These are phyloP conservation scores for Macadamia integrifolia DNA, from an alignment of 164 flowering plant genomes.

Conservation along the genomic window DNA sequence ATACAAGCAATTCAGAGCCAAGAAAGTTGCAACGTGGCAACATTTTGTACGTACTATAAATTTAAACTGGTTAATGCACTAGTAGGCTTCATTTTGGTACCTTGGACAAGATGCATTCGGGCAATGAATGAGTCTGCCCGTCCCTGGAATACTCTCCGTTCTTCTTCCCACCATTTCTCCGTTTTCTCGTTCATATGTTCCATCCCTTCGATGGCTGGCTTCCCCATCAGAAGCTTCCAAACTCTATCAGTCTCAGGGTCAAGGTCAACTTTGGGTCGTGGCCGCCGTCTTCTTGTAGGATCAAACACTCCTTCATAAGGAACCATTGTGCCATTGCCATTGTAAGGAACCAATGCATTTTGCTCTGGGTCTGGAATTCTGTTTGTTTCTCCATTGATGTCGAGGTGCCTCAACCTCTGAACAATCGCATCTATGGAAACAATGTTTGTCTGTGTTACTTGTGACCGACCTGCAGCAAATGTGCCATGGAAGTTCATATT, in stretches of 20 bases:
- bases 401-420: slow-evolving; percentile 30
- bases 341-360: slow-evolving; percentile 57
- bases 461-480: slow-evolving; percentile 35
- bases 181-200: slow-evolving; percentile 70
- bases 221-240: slow-evolving; percentile 78
- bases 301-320: slow-evolving; percentile 44
- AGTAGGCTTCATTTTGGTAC: slow-evolving; percentile 26
- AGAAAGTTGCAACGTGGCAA: background rate
- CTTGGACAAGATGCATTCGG: slow-evolving; percentile 98
- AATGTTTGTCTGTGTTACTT: slow-evolving; percentile 12
- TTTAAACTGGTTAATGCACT: background rate
- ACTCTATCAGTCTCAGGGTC: slow-evolving; percentile 82
- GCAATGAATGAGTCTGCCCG: slow-evolving; percentile 87
- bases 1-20: background rate
- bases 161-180: slow-evolving; percentile 86
- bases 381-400: slow-evolving; percentile 33
- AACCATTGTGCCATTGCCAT: slow-evolving; percentile 46
- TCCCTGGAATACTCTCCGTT: slow-evolving; percentile 67
- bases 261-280: slow-evolving; percentile 83
- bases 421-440: slow-evolving; percentile 35
- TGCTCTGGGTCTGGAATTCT: slow-evolving; percentile 16
- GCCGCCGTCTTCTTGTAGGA: slow-evolving; percentile 38
- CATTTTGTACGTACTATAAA: background rate
- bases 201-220: slow-evolving; percentile 51
- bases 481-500: slow-evolving; percentile 2